A percentile compares a stretch with the other conserved stretches of the same genome.
phyloP scores from a whole-genome alignment of 139 green algal genomes.

The Raphidocelis subcapitata region DNA sequence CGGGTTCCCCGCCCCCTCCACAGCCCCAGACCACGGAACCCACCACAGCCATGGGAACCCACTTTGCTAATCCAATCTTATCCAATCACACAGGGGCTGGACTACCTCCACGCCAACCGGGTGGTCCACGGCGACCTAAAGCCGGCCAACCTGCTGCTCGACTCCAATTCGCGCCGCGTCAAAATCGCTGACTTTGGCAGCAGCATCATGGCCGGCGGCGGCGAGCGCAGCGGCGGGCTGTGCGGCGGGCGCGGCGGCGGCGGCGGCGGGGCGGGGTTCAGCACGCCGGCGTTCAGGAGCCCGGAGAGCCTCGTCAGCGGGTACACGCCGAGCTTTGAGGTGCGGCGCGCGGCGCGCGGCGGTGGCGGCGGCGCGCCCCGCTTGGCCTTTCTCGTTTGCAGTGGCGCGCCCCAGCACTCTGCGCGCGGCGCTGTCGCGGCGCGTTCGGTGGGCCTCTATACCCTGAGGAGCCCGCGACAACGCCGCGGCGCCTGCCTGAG shows the following conservation, averaged over 20 bases:
- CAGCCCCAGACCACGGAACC: too few species aligned
- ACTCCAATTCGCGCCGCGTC: constrained; percentile 35
- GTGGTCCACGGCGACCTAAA: constrained; percentile 58
- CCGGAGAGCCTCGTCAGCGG: constrained; percentile 47
- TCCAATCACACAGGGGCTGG: constrained; percentile 55
- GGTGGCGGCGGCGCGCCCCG: background rate
- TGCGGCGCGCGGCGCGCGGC: background rate
- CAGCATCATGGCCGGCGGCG: constrained; percentile 7
- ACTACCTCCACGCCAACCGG: constrained; percentile 54
- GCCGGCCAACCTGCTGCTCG: constrained; percentile 44
- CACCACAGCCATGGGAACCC: too few species aligned
- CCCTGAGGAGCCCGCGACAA: too few species aligned
- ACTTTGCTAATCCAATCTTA: too few species aligned
- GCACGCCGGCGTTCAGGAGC: constrained; percentile 41
- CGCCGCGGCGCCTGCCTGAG: too few species aligned
- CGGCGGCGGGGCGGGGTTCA: constrained; percentile 28
- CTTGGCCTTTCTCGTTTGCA: background rate
- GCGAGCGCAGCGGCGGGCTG: too few species aligned
- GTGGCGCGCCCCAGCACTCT: background rate
- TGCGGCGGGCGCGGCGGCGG: constrained; percentile 9
- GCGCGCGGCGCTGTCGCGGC: constrained; percentile 1
- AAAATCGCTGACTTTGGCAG: constrained; percentile 67
- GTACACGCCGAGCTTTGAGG: constrained; percentile 50
- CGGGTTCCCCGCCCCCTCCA: too few species aligned
- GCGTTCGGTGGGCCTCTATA: background rate